phyloP scores from a whole-genome alignment of 73 alveolate genomes.

The Uronychia binucleata region DNA sequence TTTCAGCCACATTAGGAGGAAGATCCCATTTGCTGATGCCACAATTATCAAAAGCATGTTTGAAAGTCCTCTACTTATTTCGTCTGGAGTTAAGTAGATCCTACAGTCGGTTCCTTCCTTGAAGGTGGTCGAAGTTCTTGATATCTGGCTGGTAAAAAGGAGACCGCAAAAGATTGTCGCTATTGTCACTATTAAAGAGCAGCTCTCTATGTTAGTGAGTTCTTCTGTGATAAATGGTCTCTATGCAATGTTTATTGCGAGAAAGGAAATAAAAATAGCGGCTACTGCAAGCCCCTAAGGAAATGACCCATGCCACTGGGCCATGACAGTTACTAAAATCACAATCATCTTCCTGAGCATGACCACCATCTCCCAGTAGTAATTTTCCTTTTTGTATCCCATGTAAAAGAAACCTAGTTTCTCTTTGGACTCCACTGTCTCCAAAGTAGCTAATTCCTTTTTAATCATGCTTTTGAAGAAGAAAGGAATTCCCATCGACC shows the following conservation, averaged over 20 bases:
- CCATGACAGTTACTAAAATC: conserved; percentile 49
- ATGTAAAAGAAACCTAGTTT: conserved; percentile 70
- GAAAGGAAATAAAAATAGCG: conserved; percentile 25
- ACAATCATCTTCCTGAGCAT: conserved; percentile 51
- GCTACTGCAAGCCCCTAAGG: conserved; percentile 55
- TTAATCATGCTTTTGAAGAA: conserved; percentile 21
- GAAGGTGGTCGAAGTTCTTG: not conserved
- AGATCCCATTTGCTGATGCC: not conserved
- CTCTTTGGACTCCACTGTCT: conserved; percentile 29
- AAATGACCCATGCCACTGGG: conserved; percentile 21
- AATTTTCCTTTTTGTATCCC: conserved; percentile 62
- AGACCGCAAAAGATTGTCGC: conserved; percentile 62
- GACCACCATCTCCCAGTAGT: conserved; percentile 72
- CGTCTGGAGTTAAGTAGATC: not conserved
- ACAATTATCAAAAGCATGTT: not conserved
- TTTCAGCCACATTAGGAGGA: not conserved
- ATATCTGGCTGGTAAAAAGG: conserved; percentile 31
- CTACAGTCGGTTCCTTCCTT: not conserved
- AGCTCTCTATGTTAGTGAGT: conserved; percentile 46
- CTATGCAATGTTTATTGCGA: conserved; percentile 14
- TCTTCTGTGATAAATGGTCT: conserved; percentile 33
- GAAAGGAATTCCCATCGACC: conserved; percentile 72
- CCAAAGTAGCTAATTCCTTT: conserved; percentile 20
- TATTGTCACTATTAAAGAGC: conserved; percentile 22
- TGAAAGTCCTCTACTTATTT: not conserved